Base-by-base conservation (phyloP, 768 basidiomycete species). In the Mycena epipterygia region DNA sequence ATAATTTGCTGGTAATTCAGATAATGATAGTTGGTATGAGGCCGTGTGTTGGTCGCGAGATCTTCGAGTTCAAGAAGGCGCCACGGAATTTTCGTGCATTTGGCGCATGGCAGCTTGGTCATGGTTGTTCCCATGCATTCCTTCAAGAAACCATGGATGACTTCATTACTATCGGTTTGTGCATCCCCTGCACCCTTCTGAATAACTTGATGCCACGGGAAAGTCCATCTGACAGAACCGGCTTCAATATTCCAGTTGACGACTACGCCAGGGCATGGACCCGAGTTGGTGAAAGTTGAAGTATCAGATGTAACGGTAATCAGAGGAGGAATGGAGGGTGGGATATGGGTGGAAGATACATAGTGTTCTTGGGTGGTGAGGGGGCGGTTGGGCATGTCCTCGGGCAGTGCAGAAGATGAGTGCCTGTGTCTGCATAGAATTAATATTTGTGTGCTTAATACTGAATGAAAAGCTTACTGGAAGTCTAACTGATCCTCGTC, bases 21-120 rank as follows among this genome's bases (percentile, higher is more conserved):
- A 23, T 30, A 68, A 11, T 42, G 27, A n/a, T 11, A 37, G 58
- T 68, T 68, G 1, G 67, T 68, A 12, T 68, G 57, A 7, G 37
- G 58, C 46, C 44, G 30, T 17, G 33, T 21, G 21, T 68, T 21
- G 3, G 17, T 52, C 5, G 67, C 67, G 2, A 68, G 57, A 13
- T 60, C 49, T 11, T 35, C 29, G 5, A 68, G 49, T 19, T 55
- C 44, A 4, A 27, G 27, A 32, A 68, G 16, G 2, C 56, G 55
- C 3, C 7, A 4, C 21, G 67, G 46, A 27, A 68, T 62, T 23
- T 46, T 51, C 13, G 13, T 16, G 21, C 67, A 68, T n/a, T 42
- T 12, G 1, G 48, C 5, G 27, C 66, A 67, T 13, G n/a, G n/a
- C n/a, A 29, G 23, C 5, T 29, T 32, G 4, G 25, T 29, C 23